These are phyloP conservation scores for Cordia subcordata DNA, from an alignment of 257 asterid species.

Conservation along the genomic window DNA sequence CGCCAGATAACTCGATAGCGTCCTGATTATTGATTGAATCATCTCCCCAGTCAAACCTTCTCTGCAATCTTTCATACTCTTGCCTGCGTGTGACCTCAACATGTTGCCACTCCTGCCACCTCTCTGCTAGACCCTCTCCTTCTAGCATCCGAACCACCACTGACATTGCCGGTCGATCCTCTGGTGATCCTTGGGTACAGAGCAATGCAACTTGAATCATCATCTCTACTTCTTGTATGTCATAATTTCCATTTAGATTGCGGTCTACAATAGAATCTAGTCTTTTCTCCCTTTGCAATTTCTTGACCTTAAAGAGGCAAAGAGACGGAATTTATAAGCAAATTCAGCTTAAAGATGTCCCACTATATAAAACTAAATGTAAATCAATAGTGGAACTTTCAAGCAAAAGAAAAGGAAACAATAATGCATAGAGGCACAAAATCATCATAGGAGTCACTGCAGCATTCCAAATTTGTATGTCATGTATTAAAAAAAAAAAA, in stretches of 20 bases:
- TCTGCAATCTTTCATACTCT: constrained; percentile 69
- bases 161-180: constrained; percentile 98
- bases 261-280: constrained; percentile 77
- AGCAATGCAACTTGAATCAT: constrained; percentile 92
- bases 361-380: no score
- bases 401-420: background rate
- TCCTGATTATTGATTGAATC: constrained; percentile 66
- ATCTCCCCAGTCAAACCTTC: constrained; percentile 87
- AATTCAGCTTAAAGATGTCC: no score
- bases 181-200: constrained; percentile 82
- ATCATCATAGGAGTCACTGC: no score
- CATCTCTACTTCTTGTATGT: constrained; percentile 82
- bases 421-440: no score
- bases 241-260: constrained; percentile 44
- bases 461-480: no score
- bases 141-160: constrained; percentile 90
- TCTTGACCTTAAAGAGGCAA: constrained; percentile 51
- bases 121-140: constrained; percentile 91
- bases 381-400: background rate
- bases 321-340: background rate
- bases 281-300: constrained; percentile 71
- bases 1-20: constrained; percentile 81
- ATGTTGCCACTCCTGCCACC: constrained; percentile 91
- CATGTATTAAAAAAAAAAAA: no score
- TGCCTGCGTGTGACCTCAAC: constrained; percentile 65